These are phyloP conservation scores for Oxyria digyna DNA, from an alignment of 148 eudicot genomes.

Conservation along the genomic window DNA sequence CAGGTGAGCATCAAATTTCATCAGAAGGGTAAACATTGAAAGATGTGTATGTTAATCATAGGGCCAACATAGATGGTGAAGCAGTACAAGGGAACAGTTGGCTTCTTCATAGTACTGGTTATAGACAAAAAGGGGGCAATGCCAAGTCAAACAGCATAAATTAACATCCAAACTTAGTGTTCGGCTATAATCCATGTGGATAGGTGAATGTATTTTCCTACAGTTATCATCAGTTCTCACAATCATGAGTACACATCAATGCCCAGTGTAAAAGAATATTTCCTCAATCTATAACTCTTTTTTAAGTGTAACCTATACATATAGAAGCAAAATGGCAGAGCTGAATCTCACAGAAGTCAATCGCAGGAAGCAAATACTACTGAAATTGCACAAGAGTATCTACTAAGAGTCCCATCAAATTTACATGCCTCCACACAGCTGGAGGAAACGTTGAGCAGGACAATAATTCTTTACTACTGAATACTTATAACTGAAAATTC, in stretches of 20 bases:
- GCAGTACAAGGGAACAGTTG: neutral
- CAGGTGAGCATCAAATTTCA: neutral
- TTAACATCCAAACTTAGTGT: neutral
- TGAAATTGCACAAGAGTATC: neutral
- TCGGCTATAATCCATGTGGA: neutral
- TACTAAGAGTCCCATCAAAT: neutral
- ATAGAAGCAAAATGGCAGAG: neutral
- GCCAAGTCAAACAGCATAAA: neutral
- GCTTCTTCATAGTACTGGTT: neutral
- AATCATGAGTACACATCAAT: neutral
- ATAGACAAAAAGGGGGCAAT: neutral
- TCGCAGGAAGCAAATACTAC: neutral
- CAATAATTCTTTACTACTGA: neutral
- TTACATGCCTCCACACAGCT: too few relatives aligned
- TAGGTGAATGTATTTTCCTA: neutral
- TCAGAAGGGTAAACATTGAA: neutral
- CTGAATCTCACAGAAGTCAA: neutral
- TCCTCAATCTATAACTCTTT: neutral
- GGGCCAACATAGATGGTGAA: neutral
- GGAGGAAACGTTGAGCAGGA: neutral
- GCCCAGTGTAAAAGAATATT: neutral
- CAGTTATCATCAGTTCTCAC: neutral
- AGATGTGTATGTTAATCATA: neutral
- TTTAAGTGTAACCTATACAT: neutral
- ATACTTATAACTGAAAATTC: neutral